Base-by-base conservation (phyloP, 2,329 filamentous ascomycete genomes). In the Botrytis aclada region DNA sequence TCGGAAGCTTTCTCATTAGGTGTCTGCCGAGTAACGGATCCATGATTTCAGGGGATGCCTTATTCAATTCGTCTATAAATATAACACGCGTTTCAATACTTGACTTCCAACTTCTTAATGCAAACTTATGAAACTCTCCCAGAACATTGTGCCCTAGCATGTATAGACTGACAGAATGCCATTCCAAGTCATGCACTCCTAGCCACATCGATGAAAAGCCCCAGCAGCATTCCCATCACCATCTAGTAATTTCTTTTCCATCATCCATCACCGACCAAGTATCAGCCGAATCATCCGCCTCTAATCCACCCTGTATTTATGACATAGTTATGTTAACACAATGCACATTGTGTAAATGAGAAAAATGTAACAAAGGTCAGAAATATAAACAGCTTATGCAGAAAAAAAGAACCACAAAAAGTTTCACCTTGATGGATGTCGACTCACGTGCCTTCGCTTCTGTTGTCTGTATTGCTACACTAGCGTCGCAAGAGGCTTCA, bases 121-220 rank as follows among this genome's bases (percentile, higher is more conserved):
- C 16, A 14, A 4, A 61, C 1, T 3, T 4, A 22, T 25, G 10
- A 61, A 16, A 37, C 34, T 0, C 3, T 1, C 14, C 34, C 34
- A n/a, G 34, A 16, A 8, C 4, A 1, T 1, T 3, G 7, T 62
- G 34, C 7, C 14, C 14, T 29, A 25, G 4, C 2, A 41, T 4
- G 4, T 1, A n/a, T n/a, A 18, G 25, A 62, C 6, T 12, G 0
- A 16, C 3, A n/a, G 7, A 8, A n/a, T 1, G 2, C 3, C 6
- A 18, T 62, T 1, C 2, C 14, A 25, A 61, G 1, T 16, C 3
- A 61, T 37, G 0, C 34, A 25, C 20, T 25, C 12, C 1, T 20
- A 5, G 1, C 3, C 29, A 58, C 9, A 1, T 1, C 9, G 2
- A 22, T 12, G 2, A 34, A n/a, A 41, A 0, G 7, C 25, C 16